These are phyloP conservation scores for Blepharisma japonicum DNA, from an alignment of 73 alveolate genomes.

Conservation along the genomic window DNA sequence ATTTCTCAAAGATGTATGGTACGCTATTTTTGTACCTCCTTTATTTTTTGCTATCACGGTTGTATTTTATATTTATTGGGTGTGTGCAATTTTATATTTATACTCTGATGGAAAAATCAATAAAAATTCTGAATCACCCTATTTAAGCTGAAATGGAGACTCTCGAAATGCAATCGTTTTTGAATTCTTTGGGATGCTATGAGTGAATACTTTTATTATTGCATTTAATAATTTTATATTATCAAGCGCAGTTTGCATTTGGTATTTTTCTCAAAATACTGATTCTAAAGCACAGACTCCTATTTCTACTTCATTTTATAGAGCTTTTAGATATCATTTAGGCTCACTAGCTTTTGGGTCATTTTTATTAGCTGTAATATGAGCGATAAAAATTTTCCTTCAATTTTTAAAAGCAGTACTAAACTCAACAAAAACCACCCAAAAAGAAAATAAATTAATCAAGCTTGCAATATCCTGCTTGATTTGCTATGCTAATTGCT, in stretches of 20 bases:
- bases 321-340: conserved; percentile 93
- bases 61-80: conserved; percentile 75
- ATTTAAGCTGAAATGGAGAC: conserved; percentile 74
- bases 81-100: conserved; percentile 67
- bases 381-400: conserved; percentile 82
- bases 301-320: conserved; percentile 66
- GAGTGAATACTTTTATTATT: conserved; percentile 71
- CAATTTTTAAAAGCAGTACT: conserved; percentile 72
- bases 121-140: conserved; percentile 42
- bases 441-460: conserved; percentile 68
- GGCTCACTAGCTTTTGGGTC: conserved; percentile 98
- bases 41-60: conserved; percentile 37
- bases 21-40: conserved; percentile 53
- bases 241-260: conserved; percentile 71
- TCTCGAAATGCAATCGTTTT: conserved; percentile 70
- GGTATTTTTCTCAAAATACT: conserved; percentile 95
- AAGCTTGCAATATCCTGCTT: conserved; percentile 75
- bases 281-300: conserved; percentile 87
- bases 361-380: conserved; percentile 86
- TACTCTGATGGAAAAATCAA: conserved; percentile 79
- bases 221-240: conserved; percentile 57
- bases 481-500: conserved; percentile 84
- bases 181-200: conserved; percentile 80
- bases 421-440: conserved; percentile 67
- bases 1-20: conserved; percentile 42